Evolutionary conservation across 495 filamentous ascomycete species (phyloP).

Genomic region (Geopyxis carbonaria): DNA sequence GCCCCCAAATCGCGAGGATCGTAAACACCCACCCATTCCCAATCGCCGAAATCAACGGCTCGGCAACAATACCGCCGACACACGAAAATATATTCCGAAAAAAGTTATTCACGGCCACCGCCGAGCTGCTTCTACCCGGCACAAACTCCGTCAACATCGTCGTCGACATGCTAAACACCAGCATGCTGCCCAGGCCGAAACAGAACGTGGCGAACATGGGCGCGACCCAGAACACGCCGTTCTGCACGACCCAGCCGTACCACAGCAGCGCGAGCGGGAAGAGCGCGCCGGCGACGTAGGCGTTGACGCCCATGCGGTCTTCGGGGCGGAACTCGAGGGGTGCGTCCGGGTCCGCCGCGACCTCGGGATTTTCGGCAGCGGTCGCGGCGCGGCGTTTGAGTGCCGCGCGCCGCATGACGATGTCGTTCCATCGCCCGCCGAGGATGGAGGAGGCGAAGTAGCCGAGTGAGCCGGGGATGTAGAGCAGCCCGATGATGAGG

Average conservation of each 20-base stretch:
- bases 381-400: slow-evolving; percentile 31
- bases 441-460: slow-evolving; percentile 56
- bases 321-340: slow-evolving; percentile 54
- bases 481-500: slow-evolving; percentile 62
- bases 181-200: slow-evolving; percentile 77
- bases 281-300: slow-evolving; percentile 59
- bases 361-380: neutral
- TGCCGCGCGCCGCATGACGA: slow-evolving; percentile 61
- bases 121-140: slow-evolving; percentile 51
- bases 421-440: slow-evolving; percentile 76
- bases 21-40: slow-evolving; percentile 87
- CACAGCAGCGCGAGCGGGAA: slow-evolving; percentile 52
- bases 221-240: slow-evolving; percentile 36
- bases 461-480: slow-evolving; percentile 64
- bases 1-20: slow-evolving; percentile 48
- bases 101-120: slow-evolving; percentile 76
- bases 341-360: slow-evolving; percentile 1
- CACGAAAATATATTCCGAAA: slow-evolving; percentile 75
- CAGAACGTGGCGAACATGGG: slow-evolving; percentile 64
- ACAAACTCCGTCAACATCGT: slow-evolving; percentile 88
- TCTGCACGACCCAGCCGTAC: slow-evolving; percentile 49
- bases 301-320: slow-evolving; percentile 81
- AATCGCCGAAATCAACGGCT: slow-evolving; percentile 62
- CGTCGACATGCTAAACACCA: slow-evolving; percentile 62
- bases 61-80: slow-evolving; percentile 53